These are phyloP conservation scores for Pichia insulana DNA, from an alignment of 805 yeast genomes.

Conservation along the genomic window DNA sequence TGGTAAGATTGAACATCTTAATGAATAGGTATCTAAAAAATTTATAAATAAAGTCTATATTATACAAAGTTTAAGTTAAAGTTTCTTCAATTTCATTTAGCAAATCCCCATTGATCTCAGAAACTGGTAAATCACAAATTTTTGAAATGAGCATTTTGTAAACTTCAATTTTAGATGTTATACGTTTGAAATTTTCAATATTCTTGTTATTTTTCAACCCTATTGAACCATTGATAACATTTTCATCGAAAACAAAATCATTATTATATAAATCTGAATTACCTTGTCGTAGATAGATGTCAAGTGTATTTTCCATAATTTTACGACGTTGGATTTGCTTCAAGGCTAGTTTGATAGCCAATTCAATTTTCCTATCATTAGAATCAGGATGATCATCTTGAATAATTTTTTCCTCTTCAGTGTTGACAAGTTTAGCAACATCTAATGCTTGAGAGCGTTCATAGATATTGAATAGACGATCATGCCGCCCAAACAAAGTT, in stretches of 20 bases:
- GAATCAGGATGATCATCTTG: constrained; percentile 2
- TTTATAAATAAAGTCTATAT: background rate
- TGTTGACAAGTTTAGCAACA: constrained; percentile 49
- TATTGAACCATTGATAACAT: constrained; percentile 9
- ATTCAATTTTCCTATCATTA: constrained; percentile 12
- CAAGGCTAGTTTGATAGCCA: constrained; percentile 30
- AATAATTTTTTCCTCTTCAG: constrained; percentile 31
- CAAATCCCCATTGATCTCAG: constrained; percentile 68
- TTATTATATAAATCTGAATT: background rate
- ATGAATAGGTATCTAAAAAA: background rate
- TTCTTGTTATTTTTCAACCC: background rate
- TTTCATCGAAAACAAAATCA: constrained; percentile 9
- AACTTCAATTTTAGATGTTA: constrained; percentile 36
- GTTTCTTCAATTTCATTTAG: constrained; percentile 63
- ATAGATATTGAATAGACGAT: constrained; percentile 29
- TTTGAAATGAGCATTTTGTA: constrained; percentile 67
- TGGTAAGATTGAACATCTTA: constrained; percentile 27
- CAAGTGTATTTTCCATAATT: constrained; percentile 2
- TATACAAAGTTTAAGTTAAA: constrained; percentile 4
- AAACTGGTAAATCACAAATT: constrained; percentile 69
- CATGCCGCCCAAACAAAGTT: constrained; percentile 21
- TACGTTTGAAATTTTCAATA: constrained; percentile 6
- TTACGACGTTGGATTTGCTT: constrained; percentile 35
- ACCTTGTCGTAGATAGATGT: constrained; percentile 3
- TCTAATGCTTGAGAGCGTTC: constrained; percentile 61